These are phyloP conservation scores for Syzygium aromaticum DNA, from an alignment of 345 rosid species.

Conservation along the genomic window DNA sequence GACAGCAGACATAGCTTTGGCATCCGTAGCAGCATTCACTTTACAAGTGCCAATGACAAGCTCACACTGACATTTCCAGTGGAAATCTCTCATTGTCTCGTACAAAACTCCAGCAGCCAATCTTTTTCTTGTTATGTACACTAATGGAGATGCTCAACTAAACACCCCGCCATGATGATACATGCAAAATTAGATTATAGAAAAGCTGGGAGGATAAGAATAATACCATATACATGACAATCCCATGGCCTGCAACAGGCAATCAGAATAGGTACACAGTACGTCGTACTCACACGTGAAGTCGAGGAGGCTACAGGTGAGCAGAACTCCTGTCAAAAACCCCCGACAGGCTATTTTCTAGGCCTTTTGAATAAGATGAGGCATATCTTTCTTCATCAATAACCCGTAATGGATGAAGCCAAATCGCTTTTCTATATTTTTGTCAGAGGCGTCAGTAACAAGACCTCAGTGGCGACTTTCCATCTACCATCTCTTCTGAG, in stretches of 20 bases:
- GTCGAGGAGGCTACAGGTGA: neutral
- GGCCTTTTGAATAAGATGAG: neutral
- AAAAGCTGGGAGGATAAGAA: neutral
- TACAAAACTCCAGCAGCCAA: neutral
- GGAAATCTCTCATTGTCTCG: neutral
- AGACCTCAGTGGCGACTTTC: neutral
- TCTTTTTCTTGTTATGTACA: neutral
- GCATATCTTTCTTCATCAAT: neutral
- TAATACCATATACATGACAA: neutral
- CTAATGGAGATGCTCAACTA: neutral
- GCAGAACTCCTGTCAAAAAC: neutral
- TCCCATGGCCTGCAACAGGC: neutral
- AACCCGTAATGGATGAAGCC: neutral
- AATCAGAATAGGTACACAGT: neutral
- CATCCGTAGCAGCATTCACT: neutral
- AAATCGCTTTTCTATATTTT: neutral
- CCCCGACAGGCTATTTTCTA: neutral
- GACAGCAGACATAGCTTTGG: neutral
- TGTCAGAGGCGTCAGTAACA: neutral
- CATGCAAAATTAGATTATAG: neutral
- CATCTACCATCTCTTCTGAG: neutral
- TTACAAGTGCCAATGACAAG: neutral
- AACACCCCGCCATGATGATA: neutral
- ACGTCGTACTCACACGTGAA: neutral
- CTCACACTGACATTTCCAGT: neutral